phyloP scores from a whole-genome alignment of 2,329 filamentous ascomycete species.

The Endothia cerciana region DNA sequence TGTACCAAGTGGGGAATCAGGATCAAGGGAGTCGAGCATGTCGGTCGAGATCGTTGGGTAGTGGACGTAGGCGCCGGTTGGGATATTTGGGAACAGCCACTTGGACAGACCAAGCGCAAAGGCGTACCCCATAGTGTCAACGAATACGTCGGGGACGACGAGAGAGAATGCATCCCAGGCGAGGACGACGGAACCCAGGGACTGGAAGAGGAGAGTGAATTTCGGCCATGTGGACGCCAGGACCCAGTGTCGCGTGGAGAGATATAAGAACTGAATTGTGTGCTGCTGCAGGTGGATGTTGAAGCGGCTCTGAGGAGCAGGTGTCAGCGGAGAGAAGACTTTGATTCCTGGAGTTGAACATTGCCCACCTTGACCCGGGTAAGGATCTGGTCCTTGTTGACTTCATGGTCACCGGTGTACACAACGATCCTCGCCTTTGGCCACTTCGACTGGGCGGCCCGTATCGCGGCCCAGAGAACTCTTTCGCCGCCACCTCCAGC shows the following conservation, averaged over 20 bases:
- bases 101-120: constrained; percentile 85
- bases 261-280: constrained; percentile 85
- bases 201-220: constrained; percentile 94
- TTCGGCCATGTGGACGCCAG: constrained; percentile 85
- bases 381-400: constrained; percentile 78
- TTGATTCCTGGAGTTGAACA: background rate
- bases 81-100: constrained; percentile 76
- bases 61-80: constrained; percentile 93
- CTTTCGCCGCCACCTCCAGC: constrained; percentile 94
- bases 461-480: constrained; percentile 94
- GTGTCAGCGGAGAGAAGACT: constrained; percentile 5
- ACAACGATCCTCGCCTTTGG: constrained; percentile 88
- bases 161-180: constrained; percentile 93
- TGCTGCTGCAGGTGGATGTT: constrained; percentile 87
- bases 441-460: constrained; percentile 86
- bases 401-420: constrained; percentile 94
- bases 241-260: constrained; percentile 85
- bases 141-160: constrained; percentile 87
- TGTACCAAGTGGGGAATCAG: constrained; percentile 57
- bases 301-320: constrained; percentile 69
- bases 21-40: constrained; percentile 85
- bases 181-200: constrained; percentile 82
- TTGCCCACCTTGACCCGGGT: constrained; percentile 69
- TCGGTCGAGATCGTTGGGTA: constrained; percentile 98
- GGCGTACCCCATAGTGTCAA: constrained; percentile 98